These are phyloP conservation scores for Citrullus mucosospermus DNA, from an alignment of 306 rosid genomes.

Conservation along the genomic window DNA sequence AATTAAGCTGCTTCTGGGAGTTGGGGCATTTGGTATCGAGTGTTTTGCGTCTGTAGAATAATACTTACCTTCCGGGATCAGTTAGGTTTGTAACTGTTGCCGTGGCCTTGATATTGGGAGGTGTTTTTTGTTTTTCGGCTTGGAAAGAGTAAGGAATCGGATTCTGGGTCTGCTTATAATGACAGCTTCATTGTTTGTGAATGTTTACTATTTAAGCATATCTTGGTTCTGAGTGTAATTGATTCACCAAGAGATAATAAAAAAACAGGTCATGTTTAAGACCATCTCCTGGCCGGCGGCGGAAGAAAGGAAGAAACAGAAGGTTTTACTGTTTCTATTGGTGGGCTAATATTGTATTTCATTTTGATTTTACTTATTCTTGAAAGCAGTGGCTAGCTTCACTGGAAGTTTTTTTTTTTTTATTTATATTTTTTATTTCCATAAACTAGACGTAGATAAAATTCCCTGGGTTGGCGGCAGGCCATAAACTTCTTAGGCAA, in stretches of 20 bases:
- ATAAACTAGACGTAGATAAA: not conserved
- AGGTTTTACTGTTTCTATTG: not conserved
- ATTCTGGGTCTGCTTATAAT: not conserved
- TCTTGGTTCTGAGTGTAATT: not conserved
- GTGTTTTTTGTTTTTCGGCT: not conserved
- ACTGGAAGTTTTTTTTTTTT: not conserved
- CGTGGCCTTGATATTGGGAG: not conserved
- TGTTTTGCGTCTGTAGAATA: not conserved
- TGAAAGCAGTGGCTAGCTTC: not conserved
- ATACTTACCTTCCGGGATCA: conserved; percentile 11
- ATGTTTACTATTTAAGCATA: not conserved
- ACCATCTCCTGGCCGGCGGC: not conserved
- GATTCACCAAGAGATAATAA: not conserved
- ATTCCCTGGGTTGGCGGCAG: not conserved
- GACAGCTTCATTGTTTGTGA: not conserved
- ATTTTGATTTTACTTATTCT: not conserved
- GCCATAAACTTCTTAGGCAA: not conserved
- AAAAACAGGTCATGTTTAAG: not conserved
- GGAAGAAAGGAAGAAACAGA: not conserved
- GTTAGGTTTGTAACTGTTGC: not conserved
- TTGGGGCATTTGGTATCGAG: not conserved
- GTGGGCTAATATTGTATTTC: not conserved
- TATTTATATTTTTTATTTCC: not conserved
- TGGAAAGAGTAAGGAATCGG: conserved; percentile 4
- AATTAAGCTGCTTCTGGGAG: not conserved